Evolutionary conservation across 495 filamentous ascomycete genomes (phyloP), one percentile per base, ranked within the genome.

Genomic region (Xylaria longipes): DNA sequence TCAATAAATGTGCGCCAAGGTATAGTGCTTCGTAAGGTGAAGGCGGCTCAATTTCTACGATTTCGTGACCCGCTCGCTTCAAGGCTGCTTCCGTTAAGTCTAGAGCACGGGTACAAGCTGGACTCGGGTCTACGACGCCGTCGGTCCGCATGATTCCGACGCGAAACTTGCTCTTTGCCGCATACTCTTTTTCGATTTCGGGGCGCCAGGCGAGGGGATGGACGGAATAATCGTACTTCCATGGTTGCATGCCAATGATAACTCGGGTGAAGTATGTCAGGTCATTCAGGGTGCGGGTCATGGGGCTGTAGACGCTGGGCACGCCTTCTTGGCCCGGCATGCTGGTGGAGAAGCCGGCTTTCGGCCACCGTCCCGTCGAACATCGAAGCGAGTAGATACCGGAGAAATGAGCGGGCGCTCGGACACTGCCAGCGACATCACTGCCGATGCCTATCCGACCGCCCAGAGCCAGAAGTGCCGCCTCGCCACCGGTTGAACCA

Each of bases 301-400:
- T 98, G 4, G 95, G 95, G 66, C 92, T 95, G 80, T 95, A 98
- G 29, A 97, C 93, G 76, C 91, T 93, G 3, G 92, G 87, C 41
- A 99, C 90, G 4, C 95, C 95, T 79, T 99, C 95, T 80, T 99
- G 95, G 0, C 95, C 95, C 0, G 92, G 89, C 95, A 98, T 98
- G 73, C 92, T 95, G 3, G 96, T 97, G 46, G 86, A 84, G 72
- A 93, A 91, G 7, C 95, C 96, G 48, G 85, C 85, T 77, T 97
- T 97, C 5, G 94, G 94, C 94, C 96, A 99, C 33, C 96, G 86
- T 22, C 96, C 95, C n/a, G 93, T 97, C n/a, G 91, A 94, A 80
- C 96, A 99, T 56, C 94, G 89, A 27, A 99, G 80, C 3, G 91
- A 90, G 79, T 97, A 98, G 77, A 97, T 94, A 3, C 96, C 96